Conservation (phyloP, 169 alveolate genomes). For the Toxoplasma gondii region DNA sequence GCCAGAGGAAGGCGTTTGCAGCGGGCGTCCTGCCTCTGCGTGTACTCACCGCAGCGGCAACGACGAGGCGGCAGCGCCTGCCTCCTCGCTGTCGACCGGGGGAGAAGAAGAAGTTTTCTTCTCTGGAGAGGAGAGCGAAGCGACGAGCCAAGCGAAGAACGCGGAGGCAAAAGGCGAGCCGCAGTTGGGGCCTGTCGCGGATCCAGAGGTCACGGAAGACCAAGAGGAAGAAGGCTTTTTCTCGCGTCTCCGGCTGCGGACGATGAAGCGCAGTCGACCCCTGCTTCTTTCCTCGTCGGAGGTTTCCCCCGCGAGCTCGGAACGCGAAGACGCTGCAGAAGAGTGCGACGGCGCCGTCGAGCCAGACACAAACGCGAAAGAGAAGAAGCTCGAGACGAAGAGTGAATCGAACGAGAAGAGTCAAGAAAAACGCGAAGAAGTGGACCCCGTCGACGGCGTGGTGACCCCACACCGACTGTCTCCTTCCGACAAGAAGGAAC, state of each 20-base stretch:
- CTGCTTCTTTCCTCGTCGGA: not conserved
- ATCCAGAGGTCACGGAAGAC: not conserved
- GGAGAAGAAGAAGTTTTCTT: too few species aligned
- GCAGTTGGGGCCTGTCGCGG: not conserved
- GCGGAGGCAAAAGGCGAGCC: not conserved
- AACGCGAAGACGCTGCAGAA: not conserved
- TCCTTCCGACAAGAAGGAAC: not conserved
- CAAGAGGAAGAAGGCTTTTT: not conserved
- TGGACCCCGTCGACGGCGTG: not conserved
- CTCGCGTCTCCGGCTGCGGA: not conserved
- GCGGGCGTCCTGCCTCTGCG: not conserved
- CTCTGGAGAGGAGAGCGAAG: not conserved
- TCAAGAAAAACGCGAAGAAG: not conserved
- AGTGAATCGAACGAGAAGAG: not conserved
- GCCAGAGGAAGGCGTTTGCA: not conserved
- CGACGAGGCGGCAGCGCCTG: not conserved
- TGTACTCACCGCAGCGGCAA: not conserved
- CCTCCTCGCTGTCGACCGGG: too few species aligned
- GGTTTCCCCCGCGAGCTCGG: not conserved
- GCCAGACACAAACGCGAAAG: not conserved
- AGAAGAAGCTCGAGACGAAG: not conserved
- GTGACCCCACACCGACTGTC: not conserved
- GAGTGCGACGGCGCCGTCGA: not conserved
- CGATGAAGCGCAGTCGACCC: not conserved
- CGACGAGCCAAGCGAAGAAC: not conserved